Conservation (phyloP, 768 basidiomycete genomes). For the Rhodotorula paludigena region DNA sequence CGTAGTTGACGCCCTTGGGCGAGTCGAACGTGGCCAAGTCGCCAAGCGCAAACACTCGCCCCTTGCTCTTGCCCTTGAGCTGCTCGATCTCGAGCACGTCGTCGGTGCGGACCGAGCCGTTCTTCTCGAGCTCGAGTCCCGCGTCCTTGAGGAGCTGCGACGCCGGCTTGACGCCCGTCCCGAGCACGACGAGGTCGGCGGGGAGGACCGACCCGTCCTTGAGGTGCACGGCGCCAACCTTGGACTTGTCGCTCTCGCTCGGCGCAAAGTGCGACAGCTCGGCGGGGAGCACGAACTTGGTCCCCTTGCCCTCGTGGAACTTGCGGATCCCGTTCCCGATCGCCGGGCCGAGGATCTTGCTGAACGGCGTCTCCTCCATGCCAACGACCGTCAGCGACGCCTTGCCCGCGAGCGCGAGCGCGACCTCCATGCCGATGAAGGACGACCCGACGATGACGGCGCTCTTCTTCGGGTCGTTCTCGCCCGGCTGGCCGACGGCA, state of each 20-base stretch:
- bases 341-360: slow-evolving; percentile 70
- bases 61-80: slow-evolving; percentile 46
- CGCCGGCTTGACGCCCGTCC: slow-evolving; percentile 77
- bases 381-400: slow-evolving; percentile 79
- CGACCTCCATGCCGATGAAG: slow-evolving; percentile 91
- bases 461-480: slow-evolving; percentile 55
- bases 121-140: slow-evolving; percentile 62
- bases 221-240: slow-evolving; percentile 64
- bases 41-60: slow-evolving; percentile 68
- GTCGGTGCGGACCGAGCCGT: slow-evolving; percentile 73
- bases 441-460: slow-evolving; percentile 79
- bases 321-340: slow-evolving; percentile 72
- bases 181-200: slow-evolving; percentile 76
- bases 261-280: slow-evolving; percentile 58
- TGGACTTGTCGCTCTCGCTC: slow-evolving; percentile 49
- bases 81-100: slow-evolving; percentile 59
- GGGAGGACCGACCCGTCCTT: slow-evolving; percentile 60
- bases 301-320: slow-evolving; percentile 68
- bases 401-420: slow-evolving; percentile 64
- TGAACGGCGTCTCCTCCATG: slow-evolving; percentile 74
- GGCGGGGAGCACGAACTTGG: slow-evolving; percentile 78
- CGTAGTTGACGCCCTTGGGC: slow-evolving; percentile 54
- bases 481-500: slow-evolving; percentile 32
- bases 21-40: slow-evolving; percentile 76
- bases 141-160: slow-evolving; percentile 72